These are phyloP conservation scores for Pichiaceae sp. DNA, from an alignment of 1,139 yeast genomes.

Conservation along the genomic window DNA sequence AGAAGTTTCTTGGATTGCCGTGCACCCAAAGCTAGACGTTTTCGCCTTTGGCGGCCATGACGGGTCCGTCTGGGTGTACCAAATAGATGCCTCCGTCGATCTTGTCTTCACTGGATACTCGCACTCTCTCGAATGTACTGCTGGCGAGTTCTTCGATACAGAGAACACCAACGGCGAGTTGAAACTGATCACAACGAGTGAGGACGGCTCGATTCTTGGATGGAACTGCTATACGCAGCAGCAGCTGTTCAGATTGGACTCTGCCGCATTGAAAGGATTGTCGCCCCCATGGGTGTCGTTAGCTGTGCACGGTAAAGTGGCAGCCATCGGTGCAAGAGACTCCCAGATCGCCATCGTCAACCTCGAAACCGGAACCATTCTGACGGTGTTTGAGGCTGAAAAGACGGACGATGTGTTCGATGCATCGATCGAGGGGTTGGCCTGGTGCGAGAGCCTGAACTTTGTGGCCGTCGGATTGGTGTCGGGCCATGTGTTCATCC, in stretches of 20 bases:
- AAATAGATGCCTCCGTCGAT: constrained; percentile 47
- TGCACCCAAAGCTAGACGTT: constrained; percentile 69
- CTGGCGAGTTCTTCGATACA: constrained; percentile 63
- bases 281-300: constrained; percentile 86
- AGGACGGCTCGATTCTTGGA: constrained; percentile 76
- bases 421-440: constrained; percentile 75
- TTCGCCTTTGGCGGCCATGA: constrained; percentile 94
- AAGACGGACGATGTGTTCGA: constrained; percentile 63
- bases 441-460: constrained; percentile 65
- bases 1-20: constrained; percentile 68
- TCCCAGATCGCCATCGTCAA: constrained; percentile 76
- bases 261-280: constrained; percentile 54
- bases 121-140: constrained; percentile 72
- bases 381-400: constrained; percentile 57
- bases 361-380: constrained; percentile 60
- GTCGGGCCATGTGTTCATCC: constrained; percentile 73
- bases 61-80: constrained; percentile 93
- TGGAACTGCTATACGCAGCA: constrained; percentile 87
- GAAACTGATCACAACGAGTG: constrained; percentile 69
- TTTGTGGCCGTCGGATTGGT: constrained; percentile 84
- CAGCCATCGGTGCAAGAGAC: constrained; percentile 75
- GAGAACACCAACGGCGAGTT: constrained; percentile 50
- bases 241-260: constrained; percentile 55
- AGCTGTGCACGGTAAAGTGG: constrained; percentile 35
- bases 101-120: constrained; percentile 75